Percentiles rank a stretch among this genome's conserved stretches.
phyloP scores from a whole-genome alignment of 1,284 basidiomycete genomes.

The Trichosporon faecale region DNA sequence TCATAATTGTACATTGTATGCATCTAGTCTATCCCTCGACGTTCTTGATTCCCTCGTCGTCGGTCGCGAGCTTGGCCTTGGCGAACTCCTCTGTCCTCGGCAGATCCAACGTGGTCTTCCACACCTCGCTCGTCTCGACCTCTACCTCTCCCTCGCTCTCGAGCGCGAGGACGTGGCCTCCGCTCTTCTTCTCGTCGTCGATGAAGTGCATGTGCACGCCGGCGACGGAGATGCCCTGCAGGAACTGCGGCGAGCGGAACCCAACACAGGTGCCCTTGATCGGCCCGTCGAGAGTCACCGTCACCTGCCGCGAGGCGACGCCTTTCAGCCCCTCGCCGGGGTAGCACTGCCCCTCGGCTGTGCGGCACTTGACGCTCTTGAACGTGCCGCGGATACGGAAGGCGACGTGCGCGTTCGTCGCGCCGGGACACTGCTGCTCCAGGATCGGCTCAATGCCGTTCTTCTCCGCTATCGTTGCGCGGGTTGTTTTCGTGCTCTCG shows the following conservation, averaged over 20 bases:
- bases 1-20: constrained; percentile 9
- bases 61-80: constrained; percentile 15
- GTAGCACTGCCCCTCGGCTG: constrained; percentile 21
- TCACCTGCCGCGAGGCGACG: constrained; percentile 18
- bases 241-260: constrained; percentile 20
- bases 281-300: constrained; percentile 8
- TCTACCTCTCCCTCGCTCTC: constrained; percentile 24
- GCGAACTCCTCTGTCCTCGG: constrained; percentile 18
- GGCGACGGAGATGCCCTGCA: constrained; percentile 21
- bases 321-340: constrained; percentile 16
- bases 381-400: constrained; percentile 23
- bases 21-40: constrained; percentile 14
- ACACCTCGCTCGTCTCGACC: constrained; percentile 14
- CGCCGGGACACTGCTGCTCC: constrained; percentile 8
- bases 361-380: constrained; percentile 18
- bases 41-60: constrained; percentile 17
- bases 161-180: constrained; percentile 24
- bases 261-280: constrained; percentile 19
- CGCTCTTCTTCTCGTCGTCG: constrained; percentile 14
- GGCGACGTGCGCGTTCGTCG: constrained; percentile 20
- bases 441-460: constrained; percentile 15
- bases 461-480: constrained; percentile 7
- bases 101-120: constrained; percentile 18
- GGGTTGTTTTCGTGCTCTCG: background rate
- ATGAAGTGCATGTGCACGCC: constrained; percentile 28